A percentile compares a stretch with the other conserved stretches of the same genome.
Evolutionary conservation across 2,329 filamentous ascomycete genomes (phyloP).

Genomic region (Arthrinium phaeospermum): DNA sequence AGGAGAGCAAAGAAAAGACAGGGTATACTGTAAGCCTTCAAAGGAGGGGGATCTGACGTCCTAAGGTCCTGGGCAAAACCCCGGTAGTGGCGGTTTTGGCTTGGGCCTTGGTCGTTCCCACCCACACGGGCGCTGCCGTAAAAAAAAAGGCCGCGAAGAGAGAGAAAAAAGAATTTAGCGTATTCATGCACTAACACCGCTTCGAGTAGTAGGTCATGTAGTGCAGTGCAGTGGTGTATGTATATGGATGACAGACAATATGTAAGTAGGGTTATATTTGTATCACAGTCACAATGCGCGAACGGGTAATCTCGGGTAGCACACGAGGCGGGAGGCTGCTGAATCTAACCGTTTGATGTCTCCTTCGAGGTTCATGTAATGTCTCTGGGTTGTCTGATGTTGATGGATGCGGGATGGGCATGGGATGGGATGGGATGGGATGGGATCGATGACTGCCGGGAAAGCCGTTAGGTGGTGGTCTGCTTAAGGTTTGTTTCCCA

Average conservation of each 20-base stretch:
- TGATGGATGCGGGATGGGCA: neutral
- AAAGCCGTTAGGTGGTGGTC: slow-evolving; percentile 1
- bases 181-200: slow-evolving; percentile 9
- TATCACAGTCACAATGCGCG: neutral
- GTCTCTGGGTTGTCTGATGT: neutral
- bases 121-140: slow-evolving; percentile 11
- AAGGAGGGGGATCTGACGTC: slow-evolving; percentile 1
- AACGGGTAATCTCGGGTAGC: neutral
- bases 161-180: slow-evolving; percentile 1
- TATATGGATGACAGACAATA: neutral
- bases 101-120: slow-evolving; percentile 14
- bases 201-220: neutral
- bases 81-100: slow-evolving; percentile 4
- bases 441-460: neutral
- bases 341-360: slow-evolving; percentile 2
- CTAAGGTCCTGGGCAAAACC: neutral
- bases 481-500: slow-evolving; percentile 11
- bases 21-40: neutral
- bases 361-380: neutral
- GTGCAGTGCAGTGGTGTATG: neutral
- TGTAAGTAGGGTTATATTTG: neutral
- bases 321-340: neutral
- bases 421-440: neutral
- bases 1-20: neutral
- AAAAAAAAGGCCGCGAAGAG: neutral